Evolutionary conservation across 768 basidiomycete species (phyloP), one percentile per base, ranked within the genome.

Genomic region (Termitomyces bulborhizus): DNA sequence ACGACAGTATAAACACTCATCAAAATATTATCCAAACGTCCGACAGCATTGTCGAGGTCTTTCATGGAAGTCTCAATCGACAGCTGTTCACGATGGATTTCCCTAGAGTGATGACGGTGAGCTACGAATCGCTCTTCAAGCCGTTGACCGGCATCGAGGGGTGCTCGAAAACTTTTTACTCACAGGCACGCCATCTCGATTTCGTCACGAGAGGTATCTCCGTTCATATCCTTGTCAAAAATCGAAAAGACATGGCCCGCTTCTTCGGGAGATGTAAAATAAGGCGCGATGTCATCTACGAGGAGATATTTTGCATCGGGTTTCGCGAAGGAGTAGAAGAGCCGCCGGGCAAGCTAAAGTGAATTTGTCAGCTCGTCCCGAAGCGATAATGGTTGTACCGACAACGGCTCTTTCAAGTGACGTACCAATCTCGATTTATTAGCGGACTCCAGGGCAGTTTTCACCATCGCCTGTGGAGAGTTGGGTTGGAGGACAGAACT

Each of bases 21-120:
- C 59, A 94, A 75, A 60, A 95, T 93, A 61, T 89, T 86, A 69
- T 94, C 91, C 62, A 95, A 71, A 27, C 88, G 78, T 16, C 90
- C 85, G 13, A 95, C 92, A 5, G 93, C 93, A 49, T 88, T 90
- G 68, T 95, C 93, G 47, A 95, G 73, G 69, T 95, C 91, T 43
- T 84, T 78, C 92, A 97, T 91, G 5, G 86, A 88, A 65, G 87
- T 85, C 57, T 90, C 86, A 43, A 97, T 82, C 18, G 87, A 86
- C 39, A 92, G 71, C 56, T 93, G 84, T 65, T 97, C 93, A 31
- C 91, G 80, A 65, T 95, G 93, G 55, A 91, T 79, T 40, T 90
- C 86, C 68, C 89, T 86, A 40, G 46, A 39, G 57, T 26, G 59
- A 51, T 51, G 46, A 21, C 56, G 43, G 54, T 58, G 46, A 55